These are phyloP conservation scores for Diaporthe sp. DNA, from an alignment of 2,329 filamentous ascomycete genomes.

Conservation along the genomic window DNA sequence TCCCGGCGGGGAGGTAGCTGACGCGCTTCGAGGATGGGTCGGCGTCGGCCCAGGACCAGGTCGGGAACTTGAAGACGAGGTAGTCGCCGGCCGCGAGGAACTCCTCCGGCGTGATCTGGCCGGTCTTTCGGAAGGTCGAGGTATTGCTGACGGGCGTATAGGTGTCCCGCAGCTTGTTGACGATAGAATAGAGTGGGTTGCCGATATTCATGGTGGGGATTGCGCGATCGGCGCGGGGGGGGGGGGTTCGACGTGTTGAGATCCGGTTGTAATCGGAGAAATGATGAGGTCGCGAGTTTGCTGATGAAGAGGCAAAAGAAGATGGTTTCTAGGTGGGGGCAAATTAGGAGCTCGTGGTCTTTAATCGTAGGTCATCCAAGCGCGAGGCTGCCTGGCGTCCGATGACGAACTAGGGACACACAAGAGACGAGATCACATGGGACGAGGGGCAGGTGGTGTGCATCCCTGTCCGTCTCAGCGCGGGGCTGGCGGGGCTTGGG, in stretches of 20 bases:
- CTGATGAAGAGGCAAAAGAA: neutral
- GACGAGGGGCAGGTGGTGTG: neutral
- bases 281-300: neutral
- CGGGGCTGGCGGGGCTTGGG: neutral
- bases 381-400: constrained; percentile 13
- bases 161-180: constrained; percentile 91
- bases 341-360: neutral
- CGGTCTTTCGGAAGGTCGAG: constrained; percentile 92
- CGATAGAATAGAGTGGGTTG: constrained; percentile 78
- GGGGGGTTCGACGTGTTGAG: constrained; percentile 20
- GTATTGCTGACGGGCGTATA: constrained; percentile 90
- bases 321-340: constrained; percentile 8
- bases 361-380: constrained; percentile 13
- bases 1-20: constrained; percentile 83
- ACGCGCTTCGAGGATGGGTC: constrained; percentile 83
- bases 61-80: constrained; percentile 98
- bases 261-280: neutral
- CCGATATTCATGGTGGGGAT: constrained; percentile 76
- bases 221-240: constrained; percentile 22
- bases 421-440: constrained; percentile 29
- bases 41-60: constrained; percentile 96
- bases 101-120: constrained; percentile 97
- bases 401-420: constrained; percentile 20
- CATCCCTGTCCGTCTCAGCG: neutral
- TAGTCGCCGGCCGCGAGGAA: constrained; percentile 97